phyloP scores from a whole-genome alignment of 1,284 basidiomycete species.

The Calocybe gambosa region DNA sequence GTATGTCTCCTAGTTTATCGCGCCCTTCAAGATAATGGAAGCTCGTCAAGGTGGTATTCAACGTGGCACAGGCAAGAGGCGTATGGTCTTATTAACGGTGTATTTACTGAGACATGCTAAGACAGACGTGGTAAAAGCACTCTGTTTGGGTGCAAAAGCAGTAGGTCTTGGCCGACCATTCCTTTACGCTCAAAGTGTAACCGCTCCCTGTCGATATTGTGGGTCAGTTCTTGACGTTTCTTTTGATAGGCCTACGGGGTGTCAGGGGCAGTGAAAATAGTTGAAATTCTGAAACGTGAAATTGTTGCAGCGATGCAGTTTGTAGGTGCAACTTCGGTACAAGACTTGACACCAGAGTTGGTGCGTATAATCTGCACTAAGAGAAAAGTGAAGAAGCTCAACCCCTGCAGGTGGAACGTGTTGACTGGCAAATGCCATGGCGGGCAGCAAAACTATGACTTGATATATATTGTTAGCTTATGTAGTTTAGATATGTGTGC shows the following conservation, averaged over 20 bases:
- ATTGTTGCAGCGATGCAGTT: constrained; percentile 77
- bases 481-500: too few relatives aligned
- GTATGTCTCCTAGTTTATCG: constrained; percentile 20
- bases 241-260: constrained; percentile 69
- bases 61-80: constrained; percentile 64
- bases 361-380: constrained; percentile 29
- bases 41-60: constrained; percentile 55
- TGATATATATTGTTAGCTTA: too few relatives aligned
- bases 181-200: constrained; percentile 84
- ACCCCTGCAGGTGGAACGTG: constrained; percentile 48
- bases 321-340: constrained; percentile 67
- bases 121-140: constrained; percentile 80
- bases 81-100: not conserved
- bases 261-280: constrained; percentile 72
- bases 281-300: constrained; percentile 74
- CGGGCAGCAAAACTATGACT: constrained; percentile 36
- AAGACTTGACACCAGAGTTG: constrained; percentile 77
- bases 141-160: constrained; percentile 86
- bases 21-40: not conserved
- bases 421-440: constrained; percentile 55
- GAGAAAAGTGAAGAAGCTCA: not conserved
- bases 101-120: not conserved
- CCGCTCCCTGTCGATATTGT: constrained; percentile 3
- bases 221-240: not conserved
- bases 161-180: constrained; percentile 88